Percentiles rank a stretch among this genome's conserved stretches.
Conservation (phyloP, 331 rosid species). For the Dryas integrifolia region DNA sequence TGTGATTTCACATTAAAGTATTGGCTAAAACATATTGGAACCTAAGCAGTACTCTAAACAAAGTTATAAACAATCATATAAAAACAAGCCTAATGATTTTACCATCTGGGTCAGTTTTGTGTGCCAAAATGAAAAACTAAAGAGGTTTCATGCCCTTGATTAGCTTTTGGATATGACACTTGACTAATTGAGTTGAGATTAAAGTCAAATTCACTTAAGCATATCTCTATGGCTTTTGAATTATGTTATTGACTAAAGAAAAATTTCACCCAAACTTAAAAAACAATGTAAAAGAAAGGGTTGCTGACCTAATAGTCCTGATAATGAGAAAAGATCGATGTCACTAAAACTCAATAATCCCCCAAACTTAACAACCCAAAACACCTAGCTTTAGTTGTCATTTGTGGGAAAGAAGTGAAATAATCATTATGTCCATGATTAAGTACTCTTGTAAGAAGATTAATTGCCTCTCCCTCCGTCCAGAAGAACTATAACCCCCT, state of each 20-base stretch:
- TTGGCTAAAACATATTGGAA: not conserved
- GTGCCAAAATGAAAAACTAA: not conserved
- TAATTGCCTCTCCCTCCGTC: not conserved
- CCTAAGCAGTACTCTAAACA: not conserved
- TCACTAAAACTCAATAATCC: not conserved
- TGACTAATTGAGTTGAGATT: constrained; percentile 15
- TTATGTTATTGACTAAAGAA: constrained; percentile 16
- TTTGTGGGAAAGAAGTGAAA: not conserved
- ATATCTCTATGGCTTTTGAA: not conserved
- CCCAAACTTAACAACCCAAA: constrained; percentile 4
- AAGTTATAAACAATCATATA: constrained; percentile 2
- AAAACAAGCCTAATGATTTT: constrained; percentile 18
- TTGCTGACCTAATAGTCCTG: constrained; percentile 7
- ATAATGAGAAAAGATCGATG: not conserved
- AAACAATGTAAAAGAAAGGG: not conserved
- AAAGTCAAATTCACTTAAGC: constrained; percentile 29
- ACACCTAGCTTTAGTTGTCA: not conserved
- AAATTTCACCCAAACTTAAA: not conserved
- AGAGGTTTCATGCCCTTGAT: constrained; percentile 5
- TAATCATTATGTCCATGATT: constrained; percentile 9
- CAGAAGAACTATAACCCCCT: not conserved
- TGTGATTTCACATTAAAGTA: constrained; percentile 1
- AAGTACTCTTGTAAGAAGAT: not conserved
- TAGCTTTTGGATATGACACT: constrained; percentile 16
- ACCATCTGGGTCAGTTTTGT: constrained; percentile 18